Conservation (phyloP, 495 filamentous ascomycete species). For the Aspergillus diversus region DNA sequence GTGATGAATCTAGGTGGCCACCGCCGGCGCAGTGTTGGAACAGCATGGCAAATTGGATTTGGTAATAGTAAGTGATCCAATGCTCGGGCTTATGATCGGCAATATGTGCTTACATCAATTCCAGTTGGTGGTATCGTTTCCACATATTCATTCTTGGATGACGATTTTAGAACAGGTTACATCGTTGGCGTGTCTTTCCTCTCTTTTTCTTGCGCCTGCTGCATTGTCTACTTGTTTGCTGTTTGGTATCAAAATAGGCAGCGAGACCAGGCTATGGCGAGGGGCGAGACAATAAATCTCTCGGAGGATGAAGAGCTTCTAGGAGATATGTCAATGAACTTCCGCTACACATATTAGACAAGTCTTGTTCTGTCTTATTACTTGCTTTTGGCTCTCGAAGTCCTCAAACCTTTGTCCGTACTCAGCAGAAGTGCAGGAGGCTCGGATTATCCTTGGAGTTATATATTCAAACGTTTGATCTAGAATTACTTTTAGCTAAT, state of each 20-base stretch:
- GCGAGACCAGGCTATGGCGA: constrained; percentile 45
- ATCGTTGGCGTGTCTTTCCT: constrained; percentile 77
- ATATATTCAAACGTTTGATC: not conserved
- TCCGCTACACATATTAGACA: constrained; percentile 43
- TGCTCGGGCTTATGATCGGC: constrained; percentile 51
- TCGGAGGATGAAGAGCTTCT: constrained; percentile 38
- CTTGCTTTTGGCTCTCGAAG: not conserved
- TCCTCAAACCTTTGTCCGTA: not conserved
- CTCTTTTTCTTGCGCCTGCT: constrained; percentile 63
- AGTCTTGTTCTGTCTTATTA: constrained; percentile 3
- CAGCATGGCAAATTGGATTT: constrained; percentile 88
- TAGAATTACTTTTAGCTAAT: not conserved
- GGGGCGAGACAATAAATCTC: constrained; percentile 24
- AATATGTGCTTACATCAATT: constrained; percentile 16
- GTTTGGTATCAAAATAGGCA: constrained; percentile 68
- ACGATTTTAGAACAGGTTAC: constrained; percentile 75
- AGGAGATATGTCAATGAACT: constrained; percentile 48
- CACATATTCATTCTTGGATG: constrained; percentile 76
- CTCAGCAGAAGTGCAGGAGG: not conserved
- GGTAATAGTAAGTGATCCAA: constrained; percentile 67
- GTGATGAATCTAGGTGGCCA: constrained; percentile 92
- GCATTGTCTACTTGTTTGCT: constrained; percentile 61
- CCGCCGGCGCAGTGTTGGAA: constrained; percentile 78
- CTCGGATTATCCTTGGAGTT: not conserved
- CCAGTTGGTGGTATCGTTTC: constrained; percentile 81